Evolutionary conservation across 2,329 filamentous ascomycete species (phyloP).

Genomic region (Diaporthe vaccinii): DNA sequence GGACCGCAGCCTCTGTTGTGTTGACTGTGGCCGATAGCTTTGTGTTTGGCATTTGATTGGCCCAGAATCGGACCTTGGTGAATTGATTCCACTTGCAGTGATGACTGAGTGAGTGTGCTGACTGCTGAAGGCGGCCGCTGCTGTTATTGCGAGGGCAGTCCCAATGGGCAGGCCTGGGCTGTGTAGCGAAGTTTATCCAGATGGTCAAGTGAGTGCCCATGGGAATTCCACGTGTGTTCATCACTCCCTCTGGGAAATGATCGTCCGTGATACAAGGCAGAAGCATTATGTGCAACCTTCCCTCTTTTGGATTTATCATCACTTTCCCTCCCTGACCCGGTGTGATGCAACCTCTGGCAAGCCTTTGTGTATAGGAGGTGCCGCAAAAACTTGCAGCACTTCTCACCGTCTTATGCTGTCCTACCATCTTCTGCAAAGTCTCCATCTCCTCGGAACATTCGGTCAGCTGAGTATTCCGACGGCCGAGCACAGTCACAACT

Average conservation of each 20-base stretch:
- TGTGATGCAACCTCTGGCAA: slow-evolving; percentile 8
- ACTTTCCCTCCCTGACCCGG: slow-evolving; percentile 11
- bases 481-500: slow-evolving; percentile 6
- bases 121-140: slow-evolving; percentile 25
- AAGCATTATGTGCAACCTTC: neutral
- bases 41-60: neutral
- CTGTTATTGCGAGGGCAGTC: neutral
- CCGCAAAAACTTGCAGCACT: slow-evolving; percentile 19
- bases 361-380: neutral
- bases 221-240: slow-evolving; percentile 25
- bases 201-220: neutral
- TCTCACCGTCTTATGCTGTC: slow-evolving; percentile 30
- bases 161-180: neutral
- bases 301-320: neutral
- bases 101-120: slow-evolving; percentile 10
- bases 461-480: neutral
- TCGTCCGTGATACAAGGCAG: slow-evolving; percentile 5
- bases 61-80: neutral
- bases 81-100: neutral
- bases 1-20: slow-evolving; percentile 19
- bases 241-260: neutral
- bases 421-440: neutral
- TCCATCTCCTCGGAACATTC: slow-evolving; percentile 14
- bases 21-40: neutral
- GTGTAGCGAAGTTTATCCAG: neutral